These are phyloP conservation scores for Chlorella variabilis DNA, from an alignment of 163 green algal species.

Conservation along the genomic window DNA sequence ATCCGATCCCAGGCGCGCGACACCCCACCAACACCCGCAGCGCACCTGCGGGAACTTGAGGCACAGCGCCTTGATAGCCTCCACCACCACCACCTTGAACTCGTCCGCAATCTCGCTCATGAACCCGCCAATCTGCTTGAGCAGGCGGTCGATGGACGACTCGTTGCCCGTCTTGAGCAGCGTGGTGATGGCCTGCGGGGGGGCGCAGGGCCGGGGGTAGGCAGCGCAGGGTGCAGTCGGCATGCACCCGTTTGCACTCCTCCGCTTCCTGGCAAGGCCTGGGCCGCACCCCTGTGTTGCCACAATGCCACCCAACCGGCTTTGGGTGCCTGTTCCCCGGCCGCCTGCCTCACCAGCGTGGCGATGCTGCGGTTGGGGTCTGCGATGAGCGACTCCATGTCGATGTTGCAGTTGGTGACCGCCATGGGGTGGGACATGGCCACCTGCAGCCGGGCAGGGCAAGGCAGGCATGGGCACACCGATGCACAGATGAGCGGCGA, in stretches of 20 bases:
- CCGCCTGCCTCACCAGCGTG: slow-evolving; percentile 86
- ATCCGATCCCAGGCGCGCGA: too few species aligned
- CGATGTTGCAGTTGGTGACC: slow-evolving; percentile 98
- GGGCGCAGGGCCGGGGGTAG: background rate
- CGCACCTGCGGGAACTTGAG: slow-evolving; percentile 92
- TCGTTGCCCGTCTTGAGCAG: slow-evolving; percentile 98
- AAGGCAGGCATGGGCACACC: background rate
- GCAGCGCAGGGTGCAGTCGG: too few species aligned
- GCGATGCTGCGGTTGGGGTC: slow-evolving; percentile 96
- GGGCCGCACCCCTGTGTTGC: too few species aligned
- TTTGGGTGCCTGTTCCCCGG: too few species aligned
- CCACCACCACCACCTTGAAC: slow-evolving; percentile 98
- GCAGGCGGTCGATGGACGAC: slow-evolving; percentile 93
- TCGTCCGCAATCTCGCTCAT: slow-evolving; percentile 98
- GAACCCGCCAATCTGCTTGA: slow-evolving; percentile 98
- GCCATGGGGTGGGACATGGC: slow-evolving; percentile 93
- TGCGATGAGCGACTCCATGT: slow-evolving; percentile 97
- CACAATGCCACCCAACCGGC: too few species aligned
- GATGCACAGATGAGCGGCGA: background rate
- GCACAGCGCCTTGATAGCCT: slow-evolving; percentile 94
- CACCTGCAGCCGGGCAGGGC: slow-evolving; percentile 51
- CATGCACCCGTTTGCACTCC: too few species aligned
- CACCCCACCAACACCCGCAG: too few species aligned
- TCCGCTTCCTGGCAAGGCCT: too few species aligned
- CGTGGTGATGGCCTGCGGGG: slow-evolving; percentile 88